Base-by-base conservation (phyloP, 768 basidiomycete species). In the Kwoniella mangroviensis region DNA sequence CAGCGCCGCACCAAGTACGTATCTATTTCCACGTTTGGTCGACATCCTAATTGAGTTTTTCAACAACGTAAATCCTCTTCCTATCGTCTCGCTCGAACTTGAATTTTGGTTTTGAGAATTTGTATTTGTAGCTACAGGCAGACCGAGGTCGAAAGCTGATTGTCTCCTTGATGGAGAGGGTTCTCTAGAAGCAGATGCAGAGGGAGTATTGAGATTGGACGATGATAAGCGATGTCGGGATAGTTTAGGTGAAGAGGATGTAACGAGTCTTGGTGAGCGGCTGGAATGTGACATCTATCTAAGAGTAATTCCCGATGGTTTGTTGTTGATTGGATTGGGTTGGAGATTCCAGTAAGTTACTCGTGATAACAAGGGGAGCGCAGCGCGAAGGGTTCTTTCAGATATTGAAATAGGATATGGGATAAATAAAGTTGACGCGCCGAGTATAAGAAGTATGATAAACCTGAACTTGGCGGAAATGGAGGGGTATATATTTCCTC, bases 21-120 rank as follows among this genome's bases (percentile, higher is more conserved):
- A 67, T 45, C 65, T 58, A 51, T 72, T 72, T n/a, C 69, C 68
- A 53, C 67, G 19, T 34, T 58, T 53, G 11, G 67, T 62, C 5
- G 63, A 55, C 63, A 65, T 65, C 40, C 54, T 65, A 42, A 65
- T 54, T 5, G 65, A 58, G n/a, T 59, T 66, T 34, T 26, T 55
- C 26, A 66, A 3, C 15, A 59, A 59, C 22, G 58, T 42, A 19
- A 59, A n/a, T 21, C 34, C 34, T 41, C 58, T 34, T 34, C 34
- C 58, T 34, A 59, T 34, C 34, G 58, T 59, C 19, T 52, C 51
- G 51, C 51, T 15, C 12, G 51, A 52, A 52, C 22, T 42, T 34
- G 58, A 40, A 42, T 34, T 59, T 4, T 34, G 58, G n/a, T 34
- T 60, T 13, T 26, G 12, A 22, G 17, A 22, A n/a, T 22, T 55